Evolutionary conservation across 2,329 filamentous ascomycete genomes (phyloP), one percentile per base, ranked within the genome.

Genomic region (Cladosporium velox): DNA sequence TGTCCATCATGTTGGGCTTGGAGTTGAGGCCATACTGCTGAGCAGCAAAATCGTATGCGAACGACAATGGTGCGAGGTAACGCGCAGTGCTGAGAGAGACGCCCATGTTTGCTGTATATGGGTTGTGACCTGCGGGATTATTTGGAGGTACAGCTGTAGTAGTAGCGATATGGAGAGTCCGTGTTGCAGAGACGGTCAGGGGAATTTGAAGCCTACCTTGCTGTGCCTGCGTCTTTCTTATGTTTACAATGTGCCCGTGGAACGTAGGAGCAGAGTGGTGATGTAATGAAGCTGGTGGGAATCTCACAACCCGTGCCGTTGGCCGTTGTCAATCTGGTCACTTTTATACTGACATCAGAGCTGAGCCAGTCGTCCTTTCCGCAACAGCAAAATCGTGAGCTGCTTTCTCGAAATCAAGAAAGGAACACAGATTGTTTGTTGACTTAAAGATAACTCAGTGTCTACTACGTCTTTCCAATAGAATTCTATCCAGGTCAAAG

Each of bases 21-120:
- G 81, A 82, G 35, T 85, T 79, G 74, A 88, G 83, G 73, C 85
- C 86, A 75, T 88, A 87, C 72, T 85, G 83, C 73, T 88, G 86
- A 1, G 83, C 81, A 3, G 82, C 83, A 70, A 88, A 87, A 76
- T 88, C 84, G 74, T 84, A 82, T 21, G 79, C 60, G 75, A 87
- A 88, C 26, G 84, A 84, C 18, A 80, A 73, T 0, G 86, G 85
- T 38, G 85, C 85, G 21, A 87, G 77, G 71, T 81, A 83, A 69
- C 83, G 82, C 60, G 85, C 83, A 1, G 84, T 86, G 59, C 79
- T 84, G 66, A 85, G 81, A 38, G 81, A 79, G 70, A 86, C 78
- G 64, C 82, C 85, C 85, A 87, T 87, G 54, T 21, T 74, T 52
- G 34, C 32, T 41, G 21, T 18, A 2, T 12, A 52, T n/a, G 49